Evolutionary conservation across 2,329 filamentous ascomycete genomes (phyloP).

Genomic region (Neonectria neomacrospora): DNA sequence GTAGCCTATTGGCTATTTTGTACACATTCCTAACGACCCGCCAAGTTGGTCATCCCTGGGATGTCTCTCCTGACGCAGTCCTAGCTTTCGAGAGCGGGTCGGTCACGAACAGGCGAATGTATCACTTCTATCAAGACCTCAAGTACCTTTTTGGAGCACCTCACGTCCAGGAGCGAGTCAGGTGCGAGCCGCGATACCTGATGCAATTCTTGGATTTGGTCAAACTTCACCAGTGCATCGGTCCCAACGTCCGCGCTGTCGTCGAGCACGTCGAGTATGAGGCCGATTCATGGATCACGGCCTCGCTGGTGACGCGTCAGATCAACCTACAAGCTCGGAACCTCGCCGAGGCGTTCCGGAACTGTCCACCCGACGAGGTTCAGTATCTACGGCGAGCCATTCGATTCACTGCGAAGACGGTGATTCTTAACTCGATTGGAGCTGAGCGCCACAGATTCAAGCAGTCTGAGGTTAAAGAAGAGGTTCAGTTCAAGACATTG

Average conservation of each 20-base stretch:
- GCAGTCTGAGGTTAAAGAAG: conserved; percentile 87
- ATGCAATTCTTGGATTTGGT: conserved; percentile 95
- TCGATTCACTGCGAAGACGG: conserved; percentile 79
- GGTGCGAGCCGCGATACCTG: conserved; percentile 86
- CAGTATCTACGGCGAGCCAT: conserved; percentile 76
- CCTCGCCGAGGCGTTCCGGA: conserved; percentile 86
- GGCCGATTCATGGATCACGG: conserved; percentile 97
- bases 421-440: conserved; percentile 90
- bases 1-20: conserved; percentile 92
- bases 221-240: conserved; percentile 96
- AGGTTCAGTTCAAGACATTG: conserved; percentile 83
- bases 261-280: conserved; percentile 98
- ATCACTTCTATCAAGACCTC: conserved; percentile 96
- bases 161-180: conserved; percentile 86
- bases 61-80: conserved; percentile 86
- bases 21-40: conserved; percentile 97
- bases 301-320: conserved; percentile 91
- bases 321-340: conserved; percentile 93
- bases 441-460: conserved; percentile 88
- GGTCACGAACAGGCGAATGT: conserved; percentile 93
- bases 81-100: conserved; percentile 94
- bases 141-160: conserved; percentile 90
- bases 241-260: conserved; percentile 88
- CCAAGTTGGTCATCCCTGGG: conserved; percentile 93
- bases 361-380: conserved; percentile 72